These are phyloP conservation scores for Verticillium dahliae DNA, from an alignment of 2,329 filamentous ascomycete species.

Conservation along the genomic window DNA sequence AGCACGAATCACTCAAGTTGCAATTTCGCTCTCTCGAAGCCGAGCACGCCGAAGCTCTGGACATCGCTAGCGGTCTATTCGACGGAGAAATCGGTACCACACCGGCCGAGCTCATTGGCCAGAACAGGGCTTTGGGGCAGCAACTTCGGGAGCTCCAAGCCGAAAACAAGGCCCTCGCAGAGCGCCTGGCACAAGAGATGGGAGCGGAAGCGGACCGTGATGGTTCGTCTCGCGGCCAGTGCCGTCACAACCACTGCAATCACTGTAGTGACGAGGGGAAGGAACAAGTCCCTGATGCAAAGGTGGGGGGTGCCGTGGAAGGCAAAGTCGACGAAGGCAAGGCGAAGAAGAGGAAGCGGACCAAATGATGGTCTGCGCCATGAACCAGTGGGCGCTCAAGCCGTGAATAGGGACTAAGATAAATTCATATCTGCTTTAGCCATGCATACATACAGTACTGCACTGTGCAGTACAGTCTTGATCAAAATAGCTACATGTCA, in stretches of 20 bases:
- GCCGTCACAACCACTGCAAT: neutral
- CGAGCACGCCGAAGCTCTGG: neutral
- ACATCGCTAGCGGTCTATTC: neutral
- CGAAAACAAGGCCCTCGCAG: neutral
- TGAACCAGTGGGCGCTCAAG: too few relatives aligned
- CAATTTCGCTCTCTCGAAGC: neutral
- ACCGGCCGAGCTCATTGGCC: neutral
- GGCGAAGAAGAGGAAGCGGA: neutral
- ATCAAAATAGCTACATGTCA: too few relatives aligned
- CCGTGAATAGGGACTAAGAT: too few relatives aligned
- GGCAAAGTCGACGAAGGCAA: neutral
- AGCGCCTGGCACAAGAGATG: too few relatives aligned
- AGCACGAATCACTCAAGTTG: neutral
- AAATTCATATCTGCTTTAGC: too few relatives aligned
- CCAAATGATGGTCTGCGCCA: neutral
- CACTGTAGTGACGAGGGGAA: neutral
- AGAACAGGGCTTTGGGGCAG: neutral
- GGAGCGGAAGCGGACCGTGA: neutral
- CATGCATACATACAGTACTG: too few relatives aligned
- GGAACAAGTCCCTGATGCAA: neutral
- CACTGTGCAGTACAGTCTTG: too few relatives aligned
- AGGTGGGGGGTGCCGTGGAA: neutral
- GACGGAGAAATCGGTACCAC: neutral
- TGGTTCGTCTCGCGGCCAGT: neutral
- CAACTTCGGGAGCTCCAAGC: neutral